Base-by-base conservation (phyloP, 2,329 filamentous ascomycete genomes). In the Daldinia sp. region DNA sequence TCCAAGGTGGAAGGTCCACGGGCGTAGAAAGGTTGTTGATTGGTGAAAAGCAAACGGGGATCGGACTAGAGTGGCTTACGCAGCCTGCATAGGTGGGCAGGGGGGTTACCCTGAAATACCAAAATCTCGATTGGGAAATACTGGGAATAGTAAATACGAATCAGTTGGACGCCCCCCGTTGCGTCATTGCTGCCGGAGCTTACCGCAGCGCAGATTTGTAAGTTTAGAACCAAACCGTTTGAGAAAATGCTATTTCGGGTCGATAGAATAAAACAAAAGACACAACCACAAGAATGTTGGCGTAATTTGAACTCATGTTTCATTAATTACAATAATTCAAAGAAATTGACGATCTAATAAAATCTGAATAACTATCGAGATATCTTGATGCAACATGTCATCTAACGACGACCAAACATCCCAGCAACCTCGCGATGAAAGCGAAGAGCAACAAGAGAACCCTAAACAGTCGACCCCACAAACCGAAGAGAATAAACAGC, bases 191-290 rank as follows among this genome's bases (percentile, higher is more conserved):
- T 47, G 23, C 35, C 59, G 32, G 57, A 39, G 27, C 43, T 63
- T n/a, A 50, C 43, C 41, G 57, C 17, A 35, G 19, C 9, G 27
- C 54, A 52, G n/a, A n/a, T n/a, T n/a, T 27, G 43, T 17, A 35
- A 45, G 29, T 9, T 29, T 32, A 34, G 45, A 60, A 10, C 51
- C 51, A 67, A 63, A 57, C 37, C 47, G 61, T 47, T 43, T 58
- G 19, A n/a, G 32, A 39, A 37, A 58, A 58, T 58, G 23, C 13
- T 29, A 52, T 52, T 27, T 54, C 13, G 21, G 37, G 4, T 34
- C 17, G 30, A 48, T 37, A 58, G 17, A 69, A 70, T 72, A 72
- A 72, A 72, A 70, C 58, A 62, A 60, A 37, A 9, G 37, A 8
- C 37, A 51, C 25, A 32, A 58, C 64, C 52, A 39, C 50, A 37